Base-by-base conservation (phyloP, 2,329 filamentous ascomycete genomes). In the Fusarium fracticaudum region DNA sequence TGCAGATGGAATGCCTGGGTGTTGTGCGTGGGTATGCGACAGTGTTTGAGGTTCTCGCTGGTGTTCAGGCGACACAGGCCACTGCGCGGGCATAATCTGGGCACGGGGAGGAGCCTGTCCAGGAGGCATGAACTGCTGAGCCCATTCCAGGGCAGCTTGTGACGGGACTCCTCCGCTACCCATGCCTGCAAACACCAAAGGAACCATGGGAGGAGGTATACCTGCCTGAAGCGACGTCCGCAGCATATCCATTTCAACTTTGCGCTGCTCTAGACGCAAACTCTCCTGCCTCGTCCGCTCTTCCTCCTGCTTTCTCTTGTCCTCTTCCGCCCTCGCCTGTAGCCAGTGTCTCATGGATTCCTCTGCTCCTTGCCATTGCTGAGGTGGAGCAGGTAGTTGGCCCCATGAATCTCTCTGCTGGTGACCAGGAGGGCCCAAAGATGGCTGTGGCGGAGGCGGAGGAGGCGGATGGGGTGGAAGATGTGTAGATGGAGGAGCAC, bases 331-430 rank as follows among this genome's bases (percentile, higher is more conserved):
- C 81, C 91, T 94, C 60, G 92, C 91, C 62, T 88, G 83, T 29
- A 94, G 84, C 92, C 92, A 95, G 62, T 87, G 88, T 71, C 88
- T 90, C 91, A 93, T 93, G 6, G 90, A 88, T 43, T 94, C 92
- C 77, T 94, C 92, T 40, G 88, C 86, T 54, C 88, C 88, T 78
- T 92, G 89, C 88, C 91, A 93, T 80, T 91, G 88, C 45, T 89
- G 87, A 35, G 91, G 90, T 37, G 89, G 88, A 5, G 89, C 86
- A n/a, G 91, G 91, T 44, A 93, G 83, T 68, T 89, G 86, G 40
- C 85, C 87, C 83, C 82, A 77, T 84, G 84, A 70, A 72, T 84
- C 79, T 81, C 85, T 73, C 77, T 82, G 79, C 37, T 76, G 81
- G 60, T 76, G 79, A 68, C 70, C 70, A n/a, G 77, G 78, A 26